Conservation (phyloP, 2,329 filamentous ascomycete species). For the Shiraia sp. region DNA sequence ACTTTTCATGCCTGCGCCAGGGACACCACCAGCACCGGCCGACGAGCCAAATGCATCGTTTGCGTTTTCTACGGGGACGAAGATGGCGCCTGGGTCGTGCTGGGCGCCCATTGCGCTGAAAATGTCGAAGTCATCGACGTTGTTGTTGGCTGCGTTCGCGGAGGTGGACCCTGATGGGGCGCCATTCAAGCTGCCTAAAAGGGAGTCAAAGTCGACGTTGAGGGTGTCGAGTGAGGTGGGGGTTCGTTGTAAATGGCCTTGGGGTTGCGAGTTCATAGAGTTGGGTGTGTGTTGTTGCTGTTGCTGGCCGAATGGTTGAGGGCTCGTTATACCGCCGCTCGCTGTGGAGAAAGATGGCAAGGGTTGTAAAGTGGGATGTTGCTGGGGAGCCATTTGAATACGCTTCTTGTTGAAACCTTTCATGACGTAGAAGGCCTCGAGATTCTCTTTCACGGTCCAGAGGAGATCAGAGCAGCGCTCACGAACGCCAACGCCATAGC, state of each 20-base stretch:
- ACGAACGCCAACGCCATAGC: constrained; percentile 41
- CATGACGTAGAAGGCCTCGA: constrained; percentile 45
- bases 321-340: no score
- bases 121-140: constrained; percentile 30
- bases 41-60: constrained; percentile 4
- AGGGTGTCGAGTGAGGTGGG: constrained; percentile 30
- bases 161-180: constrained; percentile 1
- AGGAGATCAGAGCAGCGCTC: constrained; percentile 42
- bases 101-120: constrained; percentile 24
- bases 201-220: constrained; percentile 38
- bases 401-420: constrained; percentile 41
- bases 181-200: constrained; percentile 32
- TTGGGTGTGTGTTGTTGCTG: no score
- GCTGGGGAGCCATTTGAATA: constrained; percentile 23
- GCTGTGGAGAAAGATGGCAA: constrained; percentile 18
- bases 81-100: constrained; percentile 38
- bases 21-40: neutral
- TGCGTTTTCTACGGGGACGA: constrained; percentile 38
- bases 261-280: constrained; percentile 12
- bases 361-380: constrained; percentile 34
- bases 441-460: constrained; percentile 44
- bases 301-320: no score
- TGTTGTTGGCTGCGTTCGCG: neutral
- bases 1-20: constrained; percentile 20
- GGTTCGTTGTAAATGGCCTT: constrained; percentile 28